These are phyloP conservation scores for Eremothecium sinecaudum DNA, from an alignment of 1,139 yeast species.

Conservation along the genomic window DNA sequence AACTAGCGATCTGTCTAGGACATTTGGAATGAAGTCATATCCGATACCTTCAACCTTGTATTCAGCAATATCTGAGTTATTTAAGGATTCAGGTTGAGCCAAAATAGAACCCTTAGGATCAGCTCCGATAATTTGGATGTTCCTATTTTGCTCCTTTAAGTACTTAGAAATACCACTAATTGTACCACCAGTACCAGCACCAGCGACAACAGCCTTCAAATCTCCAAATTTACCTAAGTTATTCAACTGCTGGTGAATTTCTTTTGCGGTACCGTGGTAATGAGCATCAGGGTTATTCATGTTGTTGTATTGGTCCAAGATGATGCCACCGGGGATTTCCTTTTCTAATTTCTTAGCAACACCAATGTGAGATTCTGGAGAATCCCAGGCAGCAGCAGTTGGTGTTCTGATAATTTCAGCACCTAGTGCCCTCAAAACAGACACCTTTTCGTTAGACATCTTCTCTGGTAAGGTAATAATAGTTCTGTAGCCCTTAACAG, in stretches of 20 bases:
- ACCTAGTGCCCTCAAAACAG: constrained; percentile 80
- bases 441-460: constrained; percentile 86
- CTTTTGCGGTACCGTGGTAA: constrained; percentile 76
- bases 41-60: constrained; percentile 91
- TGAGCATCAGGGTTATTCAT: constrained; percentile 77
- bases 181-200: constrained; percentile 58
- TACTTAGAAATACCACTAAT: constrained; percentile 64
- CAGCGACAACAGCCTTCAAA: constrained; percentile 70
- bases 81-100: constrained; percentile 72
- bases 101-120: constrained; percentile 84
- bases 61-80: constrained; percentile 43
- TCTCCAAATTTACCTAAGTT: constrained; percentile 45
- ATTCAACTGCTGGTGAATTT: constrained; percentile 63
- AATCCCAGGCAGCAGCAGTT: constrained; percentile 88
- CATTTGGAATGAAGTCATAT: constrained; percentile 81
- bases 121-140: constrained; percentile 62
- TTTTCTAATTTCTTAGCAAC: constrained; percentile 74
- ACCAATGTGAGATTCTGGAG: constrained; percentile 87
- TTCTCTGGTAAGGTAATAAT: constrained; percentile 86
- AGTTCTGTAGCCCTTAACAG: constrained; percentile 78
- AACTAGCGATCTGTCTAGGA: constrained; percentile 54
- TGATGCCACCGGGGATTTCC: constrained; percentile 80
- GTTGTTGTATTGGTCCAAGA: constrained; percentile 76
- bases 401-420: constrained; percentile 90
- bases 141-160: constrained; percentile 61